These are phyloP conservation scores for Exophiala sp. DNA, from an alignment of 2,329 filamentous ascomycete species.

Conservation along the genomic window DNA sequence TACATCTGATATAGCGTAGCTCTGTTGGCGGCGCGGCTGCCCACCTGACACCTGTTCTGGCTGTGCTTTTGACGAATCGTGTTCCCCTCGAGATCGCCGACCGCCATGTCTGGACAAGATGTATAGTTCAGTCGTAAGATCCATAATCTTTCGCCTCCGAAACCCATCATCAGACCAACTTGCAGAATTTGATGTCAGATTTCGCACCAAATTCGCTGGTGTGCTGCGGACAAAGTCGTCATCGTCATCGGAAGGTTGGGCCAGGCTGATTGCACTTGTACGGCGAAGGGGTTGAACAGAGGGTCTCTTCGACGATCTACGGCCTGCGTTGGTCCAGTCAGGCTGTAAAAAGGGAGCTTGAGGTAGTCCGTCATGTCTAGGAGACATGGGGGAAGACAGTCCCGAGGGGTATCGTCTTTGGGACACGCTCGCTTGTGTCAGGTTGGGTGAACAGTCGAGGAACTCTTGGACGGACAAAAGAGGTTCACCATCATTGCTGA, in stretches of 20 bases:
- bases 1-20: background rate
- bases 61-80: background rate
- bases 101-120: background rate
- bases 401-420: background rate
- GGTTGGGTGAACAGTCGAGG: background rate
- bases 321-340: background rate
- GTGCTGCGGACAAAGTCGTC: background rate
- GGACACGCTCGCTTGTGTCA: background rate
- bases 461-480: conserved; percentile 19
- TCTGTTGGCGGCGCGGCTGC: background rate
- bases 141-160: background rate
- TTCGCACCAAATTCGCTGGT: background rate
- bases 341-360: background rate
- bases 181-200: background rate
- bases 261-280: conserved; percentile 5
- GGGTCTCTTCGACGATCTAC: background rate
- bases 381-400: background rate
- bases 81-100: background rate
- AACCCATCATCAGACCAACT: background rate
- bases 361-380: background rate
- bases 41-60: too few relatives aligned
- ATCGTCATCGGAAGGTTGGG: conserved; percentile 14
- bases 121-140: background rate
- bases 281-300: background rate
- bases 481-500: background rate